A percentile compares a stretch with the other conserved stretches of the same genome.
These are phyloP conservation scores for Starmerella cellae DNA, from an alignment of 805 yeast genomes.

Conservation along the genomic window DNA sequence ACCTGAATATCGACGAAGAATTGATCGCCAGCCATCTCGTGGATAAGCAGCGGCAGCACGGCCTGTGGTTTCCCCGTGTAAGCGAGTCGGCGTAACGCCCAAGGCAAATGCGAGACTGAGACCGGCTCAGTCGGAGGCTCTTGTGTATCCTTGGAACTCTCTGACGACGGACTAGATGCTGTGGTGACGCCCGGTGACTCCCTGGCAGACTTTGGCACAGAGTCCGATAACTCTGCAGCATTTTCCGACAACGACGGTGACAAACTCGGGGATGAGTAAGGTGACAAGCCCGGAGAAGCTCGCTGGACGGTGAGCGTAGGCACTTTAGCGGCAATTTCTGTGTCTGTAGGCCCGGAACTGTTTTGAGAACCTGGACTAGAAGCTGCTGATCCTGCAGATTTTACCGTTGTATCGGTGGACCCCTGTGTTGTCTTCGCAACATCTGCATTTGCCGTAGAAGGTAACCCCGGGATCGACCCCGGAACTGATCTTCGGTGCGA, in stretches of 20 bases:
- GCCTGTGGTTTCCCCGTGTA: slow-evolving; percentile 13
- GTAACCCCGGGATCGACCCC: background rate
- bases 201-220: background rate
- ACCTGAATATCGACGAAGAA: slow-evolving; percentile 26
- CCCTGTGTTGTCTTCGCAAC: too few species aligned
- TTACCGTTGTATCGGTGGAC: too few species aligned
- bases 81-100: slow-evolving; percentile 22
- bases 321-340: background rate
- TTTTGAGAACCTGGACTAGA: background rate
- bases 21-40: slow-evolving; percentile 11
- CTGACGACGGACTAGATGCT: background rate
- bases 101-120: slow-evolving; percentile 23
- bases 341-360: background rate
- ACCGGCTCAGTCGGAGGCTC: slow-evolving; percentile 7
- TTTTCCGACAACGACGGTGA: background rate
- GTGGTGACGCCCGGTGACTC: background rate
- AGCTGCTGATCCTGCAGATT: background rate
- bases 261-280: background rate
- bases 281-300: background rate
- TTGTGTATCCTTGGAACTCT: background rate
- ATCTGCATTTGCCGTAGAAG: too few species aligned
- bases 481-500: slow-evolving; percentile 18
- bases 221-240: background rate
- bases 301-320: background rate
- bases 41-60: slow-evolving; percentile 17